phyloP scores from a whole-genome alignment of 2,329 filamentous ascomycete genomes.

The Colletotrichum melonis region DNA sequence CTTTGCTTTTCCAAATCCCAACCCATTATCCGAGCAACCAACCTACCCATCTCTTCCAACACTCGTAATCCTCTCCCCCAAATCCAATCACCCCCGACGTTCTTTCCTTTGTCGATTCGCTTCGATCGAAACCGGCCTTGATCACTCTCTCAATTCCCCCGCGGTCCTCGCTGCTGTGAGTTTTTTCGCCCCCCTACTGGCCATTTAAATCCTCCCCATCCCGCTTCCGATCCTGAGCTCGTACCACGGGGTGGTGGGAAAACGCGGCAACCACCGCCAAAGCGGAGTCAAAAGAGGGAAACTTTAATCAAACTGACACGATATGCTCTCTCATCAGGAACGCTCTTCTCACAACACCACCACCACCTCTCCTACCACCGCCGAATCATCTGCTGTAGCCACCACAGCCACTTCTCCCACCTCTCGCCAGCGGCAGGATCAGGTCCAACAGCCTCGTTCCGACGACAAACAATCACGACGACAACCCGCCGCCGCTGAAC shows the following conservation, averaged over 20 bases:
- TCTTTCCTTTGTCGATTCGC: conserved; percentile 39
- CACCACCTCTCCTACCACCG: conserved; percentile 13
- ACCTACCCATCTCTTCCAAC: conserved; percentile 31
- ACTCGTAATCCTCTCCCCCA: conserved; percentile 26
- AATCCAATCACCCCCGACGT: conserved; percentile 34
- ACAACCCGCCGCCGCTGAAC: conserved; percentile 16
- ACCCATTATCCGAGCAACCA: conserved; percentile 33
- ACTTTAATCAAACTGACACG: conserved; percentile 38
- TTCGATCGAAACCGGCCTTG: conserved; percentile 36
- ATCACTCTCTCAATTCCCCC: conserved; percentile 25
- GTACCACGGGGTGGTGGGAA: conserved; percentile 31
- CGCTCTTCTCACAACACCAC: conserved; percentile 29
- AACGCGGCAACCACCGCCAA: conserved; percentile 34
- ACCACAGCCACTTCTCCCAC: conserved; percentile 29
- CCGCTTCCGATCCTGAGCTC: conserved; percentile 26
- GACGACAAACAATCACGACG: conserved; percentile 22
- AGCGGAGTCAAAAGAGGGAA: conserved; percentile 36
- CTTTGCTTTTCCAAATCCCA: conserved; percentile 37
- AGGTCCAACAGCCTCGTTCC: conserved; percentile 13
- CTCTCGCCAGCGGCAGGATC: conserved; percentile 31
- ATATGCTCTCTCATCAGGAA: conserved; percentile 34
- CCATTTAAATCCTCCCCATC: conserved; percentile 31
- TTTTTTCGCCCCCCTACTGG: conserved; percentile 24
- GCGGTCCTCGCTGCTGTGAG: conserved; percentile 27
- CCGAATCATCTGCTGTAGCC: conserved; percentile 12